Evolutionary conservation across 768 basidiomycete genomes (phyloP).

Genomic region (Boletus coccyginus): DNA sequence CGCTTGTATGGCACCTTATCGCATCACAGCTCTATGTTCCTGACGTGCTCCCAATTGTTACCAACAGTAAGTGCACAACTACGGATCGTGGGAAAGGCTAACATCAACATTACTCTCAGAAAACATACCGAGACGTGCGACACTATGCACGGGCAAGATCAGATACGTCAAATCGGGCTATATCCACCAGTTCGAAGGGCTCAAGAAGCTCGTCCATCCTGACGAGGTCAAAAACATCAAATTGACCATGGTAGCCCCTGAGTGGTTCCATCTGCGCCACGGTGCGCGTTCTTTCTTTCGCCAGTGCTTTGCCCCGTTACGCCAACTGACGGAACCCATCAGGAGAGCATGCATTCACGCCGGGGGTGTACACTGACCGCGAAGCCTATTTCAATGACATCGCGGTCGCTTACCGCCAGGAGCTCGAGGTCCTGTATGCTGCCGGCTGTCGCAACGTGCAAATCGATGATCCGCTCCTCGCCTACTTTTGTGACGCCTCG

Average conservation of each 20-base stretch:
- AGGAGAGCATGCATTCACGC: slow-evolving; percentile 24
- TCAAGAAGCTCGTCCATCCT: slow-evolving; percentile 54
- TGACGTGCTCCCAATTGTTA: slow-evolving; percentile 20
- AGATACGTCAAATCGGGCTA: slow-evolving; percentile 61
- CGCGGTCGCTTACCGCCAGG: slow-evolving; percentile 43
- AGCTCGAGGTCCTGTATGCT: slow-evolving; percentile 43
- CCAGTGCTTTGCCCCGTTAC: neutral
- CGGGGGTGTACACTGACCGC: slow-evolving; percentile 18
- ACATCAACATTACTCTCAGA: slow-evolving; percentile 4
- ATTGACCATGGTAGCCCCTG: slow-evolving; percentile 67
- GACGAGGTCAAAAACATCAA: slow-evolving; percentile 70
- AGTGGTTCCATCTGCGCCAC: slow-evolving; percentile 70
- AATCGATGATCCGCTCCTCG: slow-evolving; percentile 46
- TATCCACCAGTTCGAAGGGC: slow-evolving; percentile 57
- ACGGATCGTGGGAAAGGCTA: neutral
- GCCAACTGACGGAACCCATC: neutral
- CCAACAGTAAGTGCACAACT: slow-evolving; percentile 12
- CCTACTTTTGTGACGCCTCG: slow-evolving; percentile 64
- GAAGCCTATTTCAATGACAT: slow-evolving; percentile 51
- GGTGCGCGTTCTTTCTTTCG: slow-evolving; percentile 34
- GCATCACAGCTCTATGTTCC: slow-evolving; percentile 24
- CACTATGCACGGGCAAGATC: slow-evolving; percentile 53
- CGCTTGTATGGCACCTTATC: neutral
- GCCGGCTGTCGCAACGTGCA: slow-evolving; percentile 44
- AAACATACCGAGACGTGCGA: slow-evolving; percentile 17